Evolutionary conservation across 495 filamentous ascomycete genomes (phyloP), one percentile per base, ranked within the genome.

Genomic region (Thozetella sp.): DNA sequence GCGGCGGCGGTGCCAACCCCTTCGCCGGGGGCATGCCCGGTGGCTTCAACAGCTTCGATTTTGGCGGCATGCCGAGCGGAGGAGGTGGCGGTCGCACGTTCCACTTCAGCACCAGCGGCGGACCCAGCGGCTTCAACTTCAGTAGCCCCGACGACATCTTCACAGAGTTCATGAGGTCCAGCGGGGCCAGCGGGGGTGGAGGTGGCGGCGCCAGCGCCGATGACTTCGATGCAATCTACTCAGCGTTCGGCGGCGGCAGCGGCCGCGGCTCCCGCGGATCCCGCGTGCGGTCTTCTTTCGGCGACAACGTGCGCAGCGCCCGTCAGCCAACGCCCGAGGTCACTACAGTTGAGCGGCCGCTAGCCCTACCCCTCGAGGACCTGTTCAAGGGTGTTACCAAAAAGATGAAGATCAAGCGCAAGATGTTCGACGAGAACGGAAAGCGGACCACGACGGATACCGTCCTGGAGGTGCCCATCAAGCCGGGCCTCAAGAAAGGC

Each of bases 321-420:
- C 72, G 87, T 53, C 81, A 82, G 25, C 72, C 83, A 2, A 87
- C 89, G n/a, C 90, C 92, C 2, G 95, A 99, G 69, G 90, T 95
- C 17, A 96, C 93, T 1, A 90, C 93, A 10, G 84, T 97, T 20
- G 94, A 97, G 76, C 88, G 89, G 63, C 89, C 92, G 55, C 75
- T 99, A 61, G 84, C 86, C 20, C 73, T 98, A 40, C 85, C 90
- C 15, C 77, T 99, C 23, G 95, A 98, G 69, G 95, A 99, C 67
- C 74, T 98, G 51, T 97, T 83, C 75, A 83, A 72, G 10, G 95
- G 95, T 22, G 86, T 86, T 30, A 90, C 88, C 15, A 99, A 99
- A 84, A 97, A 96, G 81, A 92, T 99, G 78, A 94, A 92, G 73
- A 96, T 97, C 51, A 97, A 97, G 84, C 88, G 93, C 65, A 98